A percentile compares a stretch with the other conserved stretches of the same genome.
These are phyloP conservation scores for Globisporangium paddicum DNA, from an alignment of 352 stramenopile species.

Conservation along the genomic window DNA sequence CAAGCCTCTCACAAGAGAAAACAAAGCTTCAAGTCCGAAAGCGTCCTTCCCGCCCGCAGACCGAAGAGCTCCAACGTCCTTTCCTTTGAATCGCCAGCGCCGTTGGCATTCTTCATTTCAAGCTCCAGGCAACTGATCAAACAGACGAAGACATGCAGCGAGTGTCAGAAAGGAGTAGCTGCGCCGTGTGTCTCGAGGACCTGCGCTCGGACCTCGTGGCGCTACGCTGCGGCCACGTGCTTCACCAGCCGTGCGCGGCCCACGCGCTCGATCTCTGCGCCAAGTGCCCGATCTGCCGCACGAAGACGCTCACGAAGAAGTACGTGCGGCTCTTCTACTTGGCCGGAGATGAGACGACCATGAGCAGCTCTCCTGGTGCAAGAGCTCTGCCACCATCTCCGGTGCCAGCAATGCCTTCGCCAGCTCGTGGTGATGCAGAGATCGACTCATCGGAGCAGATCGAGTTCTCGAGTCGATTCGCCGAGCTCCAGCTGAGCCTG, in stretches of 20 bases:
- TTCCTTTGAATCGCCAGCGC: too few species aligned
- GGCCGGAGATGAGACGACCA: background rate
- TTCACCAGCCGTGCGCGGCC: conserved; percentile 26
- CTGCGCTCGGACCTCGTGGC: conserved; percentile 25
- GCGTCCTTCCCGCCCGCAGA: too few species aligned
- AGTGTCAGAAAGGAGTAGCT: conserved; percentile 9
- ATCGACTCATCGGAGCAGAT: background rate
- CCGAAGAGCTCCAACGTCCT: too few species aligned
- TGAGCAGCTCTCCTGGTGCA: background rate
- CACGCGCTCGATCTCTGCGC: conserved; percentile 14
- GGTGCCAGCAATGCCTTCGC: background rate
- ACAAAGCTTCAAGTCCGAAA: too few species aligned
- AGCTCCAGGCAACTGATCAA: background rate
- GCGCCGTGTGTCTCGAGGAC: conserved; percentile 36
- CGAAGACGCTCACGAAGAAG: conserved; percentile 12
- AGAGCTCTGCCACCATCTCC: background rate
- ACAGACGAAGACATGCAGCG: background rate
- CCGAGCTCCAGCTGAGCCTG: conserved; percentile 22
- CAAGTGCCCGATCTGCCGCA: conserved; percentile 35
- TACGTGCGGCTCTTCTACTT: conserved; percentile 28
- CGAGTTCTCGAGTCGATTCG: conserved; percentile 13
- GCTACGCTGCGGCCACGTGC: conserved; percentile 38
- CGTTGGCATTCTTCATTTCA: background rate
- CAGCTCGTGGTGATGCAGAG: background rate
- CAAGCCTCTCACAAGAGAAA: too few species aligned